phyloP scores from a whole-genome alignment of 2,329 filamentous ascomycete genomes.

The Sporothrix pallida region DNA sequence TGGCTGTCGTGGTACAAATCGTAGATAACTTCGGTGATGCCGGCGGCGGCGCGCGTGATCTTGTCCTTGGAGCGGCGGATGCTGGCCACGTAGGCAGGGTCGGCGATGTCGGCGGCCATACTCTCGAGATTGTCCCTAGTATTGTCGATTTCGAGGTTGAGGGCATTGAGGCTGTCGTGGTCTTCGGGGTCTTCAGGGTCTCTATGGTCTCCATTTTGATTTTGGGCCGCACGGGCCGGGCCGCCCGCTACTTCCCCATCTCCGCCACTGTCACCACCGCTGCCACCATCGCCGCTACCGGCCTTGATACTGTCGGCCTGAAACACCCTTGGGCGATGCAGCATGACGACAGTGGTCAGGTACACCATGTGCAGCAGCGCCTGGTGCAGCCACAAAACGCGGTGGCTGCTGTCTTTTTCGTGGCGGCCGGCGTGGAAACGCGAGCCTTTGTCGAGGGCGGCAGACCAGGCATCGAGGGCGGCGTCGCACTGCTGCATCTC shows the following conservation, averaged over 20 bases:
- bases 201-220: too few species aligned
- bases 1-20: not conserved
- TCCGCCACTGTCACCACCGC: too few species aligned
- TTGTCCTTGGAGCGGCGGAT: not conserved
- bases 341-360: not conserved
- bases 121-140: too few species aligned
- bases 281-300: not conserved
- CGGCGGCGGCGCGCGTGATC: not conserved
- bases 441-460: not conserved
- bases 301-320: not conserved
- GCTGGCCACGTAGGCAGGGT: too few species aligned
- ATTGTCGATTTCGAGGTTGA: too few species aligned
- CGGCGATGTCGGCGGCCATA: too few species aligned
- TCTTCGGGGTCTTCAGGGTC: too few species aligned
- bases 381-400: not conserved
- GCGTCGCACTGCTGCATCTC: not conserved
- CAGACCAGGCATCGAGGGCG: not conserved
- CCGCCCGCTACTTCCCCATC: too few species aligned
- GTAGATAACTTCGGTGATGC: not conserved
- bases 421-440: not conserved
- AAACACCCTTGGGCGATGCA: conserved; percentile 3
- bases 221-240: too few species aligned
- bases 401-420: not conserved
- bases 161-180: too few species aligned
- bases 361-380: conserved; percentile 3